Conservation (phyloP, 805 yeast species). For the Dipodascopsis uninucleata region DNA sequence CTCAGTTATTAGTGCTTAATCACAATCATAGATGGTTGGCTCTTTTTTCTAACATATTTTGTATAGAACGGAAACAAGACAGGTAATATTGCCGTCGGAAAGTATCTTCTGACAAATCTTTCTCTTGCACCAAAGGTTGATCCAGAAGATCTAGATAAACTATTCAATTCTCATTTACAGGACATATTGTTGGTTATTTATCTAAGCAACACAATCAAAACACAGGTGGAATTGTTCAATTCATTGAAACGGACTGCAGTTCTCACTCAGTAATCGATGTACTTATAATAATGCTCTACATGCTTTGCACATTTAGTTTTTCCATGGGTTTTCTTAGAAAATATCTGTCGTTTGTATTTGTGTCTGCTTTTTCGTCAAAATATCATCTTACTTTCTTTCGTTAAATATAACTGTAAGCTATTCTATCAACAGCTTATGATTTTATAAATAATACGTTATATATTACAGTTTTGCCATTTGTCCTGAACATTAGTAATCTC, state of each 20-base stretch:
- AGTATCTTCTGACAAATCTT: constrained; percentile 52
- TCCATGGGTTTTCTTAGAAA: no score
- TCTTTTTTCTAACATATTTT: not conserved
- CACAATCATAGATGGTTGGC: not conserved
- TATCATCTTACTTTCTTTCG: no score
- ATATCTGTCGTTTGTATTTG: no score
- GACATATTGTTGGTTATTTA: constrained; percentile 79
- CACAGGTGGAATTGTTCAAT: constrained; percentile 45
- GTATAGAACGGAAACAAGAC: constrained; percentile 29
- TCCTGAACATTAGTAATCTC: no score
- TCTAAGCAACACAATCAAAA: constrained; percentile 76
- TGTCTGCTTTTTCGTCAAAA: no score
- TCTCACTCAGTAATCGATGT: no score
- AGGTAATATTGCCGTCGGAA: constrained; percentile 51
- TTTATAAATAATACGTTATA: no score
- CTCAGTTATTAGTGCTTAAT: not conserved
- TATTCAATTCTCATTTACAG: constrained; percentile 68
- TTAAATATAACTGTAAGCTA: no score
- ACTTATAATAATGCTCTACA: no score
- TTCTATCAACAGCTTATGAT: no score
- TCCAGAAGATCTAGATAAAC: constrained; percentile 51
- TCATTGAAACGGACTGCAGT: constrained; percentile 23
- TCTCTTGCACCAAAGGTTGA: constrained; percentile 41
- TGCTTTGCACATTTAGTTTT: no score
- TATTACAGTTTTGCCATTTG: no score